These are phyloP conservation scores for Rubus idaeus DNA, from an alignment of 306 rosid genomes.

Conservation along the genomic window DNA sequence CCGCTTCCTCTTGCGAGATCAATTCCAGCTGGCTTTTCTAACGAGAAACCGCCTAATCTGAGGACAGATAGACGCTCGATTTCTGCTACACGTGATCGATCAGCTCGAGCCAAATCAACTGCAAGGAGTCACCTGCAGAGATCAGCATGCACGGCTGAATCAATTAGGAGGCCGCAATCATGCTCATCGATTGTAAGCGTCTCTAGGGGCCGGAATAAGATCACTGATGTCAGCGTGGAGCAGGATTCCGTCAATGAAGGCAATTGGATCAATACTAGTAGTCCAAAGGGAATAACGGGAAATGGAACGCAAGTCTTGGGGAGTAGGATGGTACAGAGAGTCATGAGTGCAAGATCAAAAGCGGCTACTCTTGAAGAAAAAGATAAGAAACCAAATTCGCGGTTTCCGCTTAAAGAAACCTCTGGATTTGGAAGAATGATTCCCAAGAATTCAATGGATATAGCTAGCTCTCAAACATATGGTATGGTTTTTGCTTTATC, in stretches of 20 bases:
- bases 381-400: slow-evolving; percentile 31
- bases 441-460: neutral
- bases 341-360: slow-evolving; percentile 70
- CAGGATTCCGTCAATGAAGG: neutral
- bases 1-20: slow-evolving; percentile 51
- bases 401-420: neutral
- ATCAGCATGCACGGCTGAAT: neutral
- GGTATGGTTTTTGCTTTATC: slow-evolving; percentile 12
- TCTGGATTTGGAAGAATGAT: slow-evolving; percentile 4
- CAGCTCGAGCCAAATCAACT: neutral
- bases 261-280: neutral
- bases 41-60: slow-evolving; percentile 56
- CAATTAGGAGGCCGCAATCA: slow-evolving; percentile 41
- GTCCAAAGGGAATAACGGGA: slow-evolving; percentile 1
- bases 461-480: slow-evolving; percentile 28
- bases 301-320: slow-evolving; percentile 49
- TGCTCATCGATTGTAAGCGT: slow-evolving; percentile 49
- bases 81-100: slow-evolving; percentile 52
- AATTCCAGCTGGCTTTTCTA: slow-evolving; percentile 36
- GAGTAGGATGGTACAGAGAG: slow-evolving; percentile 79
- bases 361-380: slow-evolving; percentile 24
- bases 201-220: slow-evolving; percentile 44
- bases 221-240: slow-evolving; percentile 5
- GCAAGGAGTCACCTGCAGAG: neutral
- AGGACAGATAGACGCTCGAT: slow-evolving; percentile 48